These are phyloP conservation scores for Podaxis sp. DNA, from an alignment of 768 basidiomycete species.

Conservation along the genomic window DNA sequence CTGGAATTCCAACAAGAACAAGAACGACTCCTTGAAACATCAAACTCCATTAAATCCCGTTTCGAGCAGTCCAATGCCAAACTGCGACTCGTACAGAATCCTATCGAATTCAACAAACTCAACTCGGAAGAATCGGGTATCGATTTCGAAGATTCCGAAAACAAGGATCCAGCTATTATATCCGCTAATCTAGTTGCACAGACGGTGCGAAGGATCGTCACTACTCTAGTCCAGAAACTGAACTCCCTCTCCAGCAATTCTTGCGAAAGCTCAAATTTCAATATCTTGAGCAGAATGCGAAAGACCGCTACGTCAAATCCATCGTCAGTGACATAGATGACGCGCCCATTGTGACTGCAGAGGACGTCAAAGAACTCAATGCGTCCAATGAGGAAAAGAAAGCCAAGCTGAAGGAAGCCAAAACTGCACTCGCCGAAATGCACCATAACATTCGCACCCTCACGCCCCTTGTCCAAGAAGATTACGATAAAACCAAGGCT, in stretches of 20 bases:
- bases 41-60: slow-evolving; percentile 30
- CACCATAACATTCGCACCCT: slow-evolving; percentile 61
- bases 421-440: slow-evolving; percentile 59
- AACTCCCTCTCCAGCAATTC: slow-evolving; percentile 48
- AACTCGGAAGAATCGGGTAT: slow-evolving; percentile 34
- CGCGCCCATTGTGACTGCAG: slow-evolving; percentile 74
- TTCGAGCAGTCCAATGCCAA: slow-evolving; percentile 32
- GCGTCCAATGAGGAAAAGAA: slow-evolving; percentile 71
- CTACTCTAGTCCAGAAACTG: background rate
- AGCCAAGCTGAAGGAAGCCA: slow-evolving; percentile 60
- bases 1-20: slow-evolving; percentile 26
- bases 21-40: slow-evolving; percentile 33
- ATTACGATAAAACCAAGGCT: slow-evolving; percentile 57
- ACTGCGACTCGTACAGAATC: slow-evolving; percentile 38
- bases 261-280: slow-evolving; percentile 85
- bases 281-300: slow-evolving; percentile 88
- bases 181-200: slow-evolving; percentile 60
- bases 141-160: slow-evolving; percentile 34
- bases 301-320: slow-evolving; percentile 82
- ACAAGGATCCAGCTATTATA: slow-evolving; percentile 56
- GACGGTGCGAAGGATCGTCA: slow-evolving; percentile 40
- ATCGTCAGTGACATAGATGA: slow-evolving; percentile 86
- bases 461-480: slow-evolving; percentile 70
- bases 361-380: slow-evolving; percentile 71
- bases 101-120: slow-evolving; percentile 35